Evolutionary conservation across 805 yeast species (phyloP), one percentile per base, ranked within the genome.

Genomic region (Candida oleophila): DNA sequence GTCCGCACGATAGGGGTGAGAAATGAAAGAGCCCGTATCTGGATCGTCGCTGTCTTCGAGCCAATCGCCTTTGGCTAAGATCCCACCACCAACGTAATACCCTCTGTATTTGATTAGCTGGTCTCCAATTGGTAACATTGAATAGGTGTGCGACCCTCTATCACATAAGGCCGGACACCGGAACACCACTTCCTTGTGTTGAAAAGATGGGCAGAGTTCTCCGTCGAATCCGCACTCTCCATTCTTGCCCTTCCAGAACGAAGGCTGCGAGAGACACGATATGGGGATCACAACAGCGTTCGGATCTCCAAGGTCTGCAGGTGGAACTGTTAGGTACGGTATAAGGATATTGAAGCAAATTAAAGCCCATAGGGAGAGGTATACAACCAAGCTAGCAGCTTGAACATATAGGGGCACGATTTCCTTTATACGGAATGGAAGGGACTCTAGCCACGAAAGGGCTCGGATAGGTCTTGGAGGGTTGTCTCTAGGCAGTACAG

Each of bases 141-240:
- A 80, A 61, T 83, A 91, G 0, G 89, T 77, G 83, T 87, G 81
- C 33, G 90, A 82, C 28, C 81, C 87, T 30, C 85, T 68, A 53
- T 85, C 89, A 65, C 98, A 91, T 30, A 90, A 68, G 0, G 97
- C 96, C 0, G 96, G 96, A 63, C 98, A 91, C 53, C 89, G 73
- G 57, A 90, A 74, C 3, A 77, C 62, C 22, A 85, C 74, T 41
- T 68, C 58, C 22, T 69, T 63, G 12, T 43, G 45, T 2, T 59
- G 65, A 40, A 75, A 65, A 0, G 81, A 77, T 1, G 60, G 65
- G 64, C 96, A 89, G 5, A 68, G 50, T n/a, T 69, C 62, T 1
- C 84, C 96, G 52, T 83, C 70, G 8, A 84, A 53, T 0, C 97
- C 97, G 72, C 97, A 91, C 0, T 71, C 75, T 8, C 78, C 81